Conservation (phyloP, 176 grass and related monocot genomes). For the Coix lacrymajobi region DNA sequence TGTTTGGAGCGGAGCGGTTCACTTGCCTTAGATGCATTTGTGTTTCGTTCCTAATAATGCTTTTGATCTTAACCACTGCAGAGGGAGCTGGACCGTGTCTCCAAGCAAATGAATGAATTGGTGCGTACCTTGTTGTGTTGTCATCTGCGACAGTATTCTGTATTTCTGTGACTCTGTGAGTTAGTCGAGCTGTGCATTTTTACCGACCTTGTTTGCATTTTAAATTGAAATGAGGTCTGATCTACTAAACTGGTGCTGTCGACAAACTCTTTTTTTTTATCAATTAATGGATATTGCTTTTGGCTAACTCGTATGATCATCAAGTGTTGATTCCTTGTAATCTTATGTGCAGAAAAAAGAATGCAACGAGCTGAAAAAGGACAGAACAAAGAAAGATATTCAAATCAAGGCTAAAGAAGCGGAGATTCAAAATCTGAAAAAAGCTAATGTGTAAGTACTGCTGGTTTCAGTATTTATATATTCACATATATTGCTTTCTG, state of each 20-base stretch:
- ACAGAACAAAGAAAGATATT: conserved; percentile 53
- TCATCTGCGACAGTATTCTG: neutral
- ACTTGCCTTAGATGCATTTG: neutral
- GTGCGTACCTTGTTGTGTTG: conserved; percentile 33
- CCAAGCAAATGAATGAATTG: conserved; percentile 43
- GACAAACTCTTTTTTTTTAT: neutral
- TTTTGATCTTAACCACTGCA: conserved; percentile 7
- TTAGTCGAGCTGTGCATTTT: neutral
- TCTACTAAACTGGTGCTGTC: neutral
- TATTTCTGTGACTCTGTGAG: neutral
- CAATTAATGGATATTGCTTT: neutral
- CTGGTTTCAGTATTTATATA: neutral
- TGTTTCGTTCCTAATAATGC: neutral
- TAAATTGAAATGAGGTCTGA: neutral
- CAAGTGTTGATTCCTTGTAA: neutral
- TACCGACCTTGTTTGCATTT: neutral
- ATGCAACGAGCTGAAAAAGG: conserved; percentile 50
- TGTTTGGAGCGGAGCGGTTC: neutral
- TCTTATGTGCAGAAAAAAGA: conserved; percentile 60
- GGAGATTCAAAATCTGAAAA: conserved; percentile 63
- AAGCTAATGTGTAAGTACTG: conserved; percentile 42
- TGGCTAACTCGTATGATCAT: neutral
- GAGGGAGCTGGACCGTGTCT: conserved; percentile 48
- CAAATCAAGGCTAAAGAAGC: conserved; percentile 72
- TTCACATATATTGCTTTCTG: neutral